Evolutionary conservation across 2,329 filamentous ascomycete species (phyloP), one percentile per base, ranked within the genome.

Genomic region (Massarina eburnea): DNA sequence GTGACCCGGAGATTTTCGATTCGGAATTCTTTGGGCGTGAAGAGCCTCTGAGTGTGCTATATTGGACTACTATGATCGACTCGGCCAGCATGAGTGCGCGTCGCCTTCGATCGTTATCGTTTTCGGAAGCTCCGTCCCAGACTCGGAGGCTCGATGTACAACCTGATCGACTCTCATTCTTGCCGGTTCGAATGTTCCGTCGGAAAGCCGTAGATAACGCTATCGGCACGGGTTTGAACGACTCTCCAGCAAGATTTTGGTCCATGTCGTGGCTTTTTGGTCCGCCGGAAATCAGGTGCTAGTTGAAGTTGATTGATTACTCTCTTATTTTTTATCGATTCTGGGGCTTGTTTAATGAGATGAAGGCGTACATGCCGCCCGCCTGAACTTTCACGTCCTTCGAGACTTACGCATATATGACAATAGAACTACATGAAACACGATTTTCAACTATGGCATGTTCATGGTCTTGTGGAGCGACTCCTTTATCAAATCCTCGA

Each of bases 21-120:
- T n/a, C 21, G 3, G 55, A 51, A 1, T 56, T 69, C 27, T 58
- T 58, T 18, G 40, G 47, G n/a, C 41, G 46, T 0, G 41, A 43
- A 21, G 52, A 51, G 24, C 45, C 56, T 9, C 52, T 61, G 40
- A 61, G 56, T 36, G 50, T 51, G 24, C 41, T 68, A 8, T 67
- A 67, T 32, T 69, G 66, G 65, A 48, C 41, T 40, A 38, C 49
- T 4, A 19, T 52, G 20, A 33, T 41, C 2, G 42, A 54, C 8
- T 29, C 46, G 4, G 26, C 17, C 7, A 38, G 29, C 2, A 42
- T 61, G 37, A 36, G 17, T 34, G 29, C 36, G 22, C 9, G 22
- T 4, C 14, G 22, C 8, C 4, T 36, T 8, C 34, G 34, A 4
- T n/a, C 20, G 34, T 14, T 36, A 19, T 36, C 34, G 17, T 36